A percentile compares a stretch with the other conserved stretches of the same genome.
Evolutionary conservation across 2,329 filamentous ascomycete genomes (phyloP).

Genomic region (Clonostachys byssicola): DNA sequence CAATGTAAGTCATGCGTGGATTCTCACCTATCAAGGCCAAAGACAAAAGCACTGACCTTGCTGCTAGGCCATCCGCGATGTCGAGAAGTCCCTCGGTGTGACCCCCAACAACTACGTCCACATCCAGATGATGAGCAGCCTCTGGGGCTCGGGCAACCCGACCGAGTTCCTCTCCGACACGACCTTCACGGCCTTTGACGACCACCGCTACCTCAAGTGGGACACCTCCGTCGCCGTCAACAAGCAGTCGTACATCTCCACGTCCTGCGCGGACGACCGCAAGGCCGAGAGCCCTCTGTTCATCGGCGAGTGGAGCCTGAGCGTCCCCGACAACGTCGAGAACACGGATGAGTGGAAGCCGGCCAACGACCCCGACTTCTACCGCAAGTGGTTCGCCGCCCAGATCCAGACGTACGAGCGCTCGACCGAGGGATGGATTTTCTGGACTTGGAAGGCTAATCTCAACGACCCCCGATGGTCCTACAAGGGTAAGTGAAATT

Average conservation of each 20-base stretch:
- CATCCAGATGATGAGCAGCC: slow-evolving; percentile 2
- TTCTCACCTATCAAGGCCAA: neutral
- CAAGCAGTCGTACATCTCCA: slow-evolving; percentile 42
- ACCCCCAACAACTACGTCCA: slow-evolving; percentile 38
- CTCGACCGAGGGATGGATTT: slow-evolving; percentile 45
- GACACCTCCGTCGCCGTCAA: slow-evolving; percentile 33
- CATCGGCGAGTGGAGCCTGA: slow-evolving; percentile 56
- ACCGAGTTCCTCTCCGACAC: slow-evolving; percentile 34
- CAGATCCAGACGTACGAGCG: slow-evolving; percentile 52
- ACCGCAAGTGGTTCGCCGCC: slow-evolving; percentile 51
- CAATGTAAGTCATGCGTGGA: slow-evolving; percentile 1
- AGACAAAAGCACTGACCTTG: neutral
- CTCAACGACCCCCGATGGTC: slow-evolving; percentile 1
- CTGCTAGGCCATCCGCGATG: slow-evolving; percentile 34
- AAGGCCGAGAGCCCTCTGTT: slow-evolving; percentile 31
- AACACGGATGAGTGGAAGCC: slow-evolving; percentile 29
- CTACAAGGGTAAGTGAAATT: slow-evolving; percentile 1
- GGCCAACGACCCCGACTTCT: slow-evolving; percentile 38
- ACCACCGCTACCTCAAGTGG: slow-evolving; percentile 57
- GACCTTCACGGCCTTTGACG: slow-evolving; percentile 46
- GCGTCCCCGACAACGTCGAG: slow-evolving; percentile 43
- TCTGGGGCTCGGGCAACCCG: slow-evolving; percentile 53
- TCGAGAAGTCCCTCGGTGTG: slow-evolving; percentile 39
- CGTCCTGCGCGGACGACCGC: slow-evolving; percentile 43
- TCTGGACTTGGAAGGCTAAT: slow-evolving; percentile 55